These are phyloP conservation scores for Lipomyces sp. DNA, from an alignment of 805 yeast genomes.

Conservation along the genomic window DNA sequence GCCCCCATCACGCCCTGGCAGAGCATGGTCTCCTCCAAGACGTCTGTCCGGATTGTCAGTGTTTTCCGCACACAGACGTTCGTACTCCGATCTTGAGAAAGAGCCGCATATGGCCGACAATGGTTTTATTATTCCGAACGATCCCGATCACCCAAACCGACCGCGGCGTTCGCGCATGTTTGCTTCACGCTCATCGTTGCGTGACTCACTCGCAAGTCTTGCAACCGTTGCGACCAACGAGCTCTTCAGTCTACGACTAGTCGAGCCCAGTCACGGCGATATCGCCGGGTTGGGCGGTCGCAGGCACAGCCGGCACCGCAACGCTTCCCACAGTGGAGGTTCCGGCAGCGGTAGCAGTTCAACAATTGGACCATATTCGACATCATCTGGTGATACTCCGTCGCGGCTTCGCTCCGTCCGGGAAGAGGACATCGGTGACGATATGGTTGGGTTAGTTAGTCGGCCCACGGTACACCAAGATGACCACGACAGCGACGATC, in stretches of 20 bases:
- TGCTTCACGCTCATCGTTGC: conserved; percentile 27
- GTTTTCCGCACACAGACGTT: conserved; percentile 28
- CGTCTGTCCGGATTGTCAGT: conserved; percentile 32
- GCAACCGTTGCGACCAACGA: conserved; percentile 42
- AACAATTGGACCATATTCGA: conserved; percentile 31
- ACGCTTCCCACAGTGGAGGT: neutral
- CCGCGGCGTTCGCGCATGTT: conserved; percentile 35
- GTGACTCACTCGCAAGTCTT: conserved; percentile 40
- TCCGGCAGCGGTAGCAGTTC: conserved; percentile 21
- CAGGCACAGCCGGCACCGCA: conserved; percentile 6
- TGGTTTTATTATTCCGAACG: conserved; percentile 34
- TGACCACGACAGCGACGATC: neutral
- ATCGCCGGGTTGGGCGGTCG: conserved; percentile 23
- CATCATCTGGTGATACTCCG: conserved; percentile 20
- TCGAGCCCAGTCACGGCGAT: conserved; percentile 34
- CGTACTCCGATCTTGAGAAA: conserved; percentile 35
- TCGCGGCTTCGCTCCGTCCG: conserved; percentile 22
- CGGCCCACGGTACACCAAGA: conserved; percentile 18
- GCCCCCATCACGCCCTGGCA: conserved; percentile 19
- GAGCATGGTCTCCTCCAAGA: conserved; percentile 23
- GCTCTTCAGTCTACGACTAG: conserved; percentile 38
- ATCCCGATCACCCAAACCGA: conserved; percentile 32
- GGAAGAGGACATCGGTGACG: conserved; percentile 34
- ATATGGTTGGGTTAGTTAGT: conserved; percentile 19
- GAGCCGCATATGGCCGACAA: conserved; percentile 23